Evolutionary conservation across 192 early-diverging fungal genomes (phyloP).

Genomic region (Haplosporangium gracile): DNA sequence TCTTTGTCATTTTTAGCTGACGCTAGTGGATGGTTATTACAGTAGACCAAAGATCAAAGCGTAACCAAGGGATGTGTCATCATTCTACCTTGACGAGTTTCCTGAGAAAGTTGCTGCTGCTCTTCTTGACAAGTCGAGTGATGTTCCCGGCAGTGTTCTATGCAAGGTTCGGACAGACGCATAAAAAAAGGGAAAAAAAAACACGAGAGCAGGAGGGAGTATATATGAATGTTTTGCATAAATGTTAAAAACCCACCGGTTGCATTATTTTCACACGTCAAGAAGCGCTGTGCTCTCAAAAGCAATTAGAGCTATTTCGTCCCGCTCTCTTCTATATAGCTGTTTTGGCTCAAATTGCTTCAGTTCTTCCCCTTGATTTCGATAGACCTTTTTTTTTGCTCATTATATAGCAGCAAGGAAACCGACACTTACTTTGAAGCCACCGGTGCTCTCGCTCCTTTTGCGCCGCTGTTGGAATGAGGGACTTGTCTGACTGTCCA

Average conservation of each 20-base stretch:
- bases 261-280: conserved; percentile 6
- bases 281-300: conserved; percentile 12
- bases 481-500: conserved; percentile 19
- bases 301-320: background rate
- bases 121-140: conserved; percentile 46
- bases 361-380: background rate
- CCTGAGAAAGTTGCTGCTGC: conserved; percentile 53
- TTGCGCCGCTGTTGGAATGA: conserved; percentile 49
- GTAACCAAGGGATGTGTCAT: background rate
- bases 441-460: conserved; percentile 50
- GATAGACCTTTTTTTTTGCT: background rate
- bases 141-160: conserved; percentile 53
- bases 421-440: conserved; percentile 41
- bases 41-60: no score
- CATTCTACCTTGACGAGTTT: conserved; percentile 52
- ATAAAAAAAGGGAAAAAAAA: background rate
- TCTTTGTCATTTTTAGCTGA: background rate
- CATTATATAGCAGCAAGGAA: background rate
- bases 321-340: background rate
- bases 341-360: conserved; percentile 9
- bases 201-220: no score
- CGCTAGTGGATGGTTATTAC: background rate
- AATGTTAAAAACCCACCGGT: background rate
- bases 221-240: background rate
- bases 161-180: background rate